Conservation (phyloP, 306 rosid genomes). For the Cucurbita argyrosperma region DNA sequence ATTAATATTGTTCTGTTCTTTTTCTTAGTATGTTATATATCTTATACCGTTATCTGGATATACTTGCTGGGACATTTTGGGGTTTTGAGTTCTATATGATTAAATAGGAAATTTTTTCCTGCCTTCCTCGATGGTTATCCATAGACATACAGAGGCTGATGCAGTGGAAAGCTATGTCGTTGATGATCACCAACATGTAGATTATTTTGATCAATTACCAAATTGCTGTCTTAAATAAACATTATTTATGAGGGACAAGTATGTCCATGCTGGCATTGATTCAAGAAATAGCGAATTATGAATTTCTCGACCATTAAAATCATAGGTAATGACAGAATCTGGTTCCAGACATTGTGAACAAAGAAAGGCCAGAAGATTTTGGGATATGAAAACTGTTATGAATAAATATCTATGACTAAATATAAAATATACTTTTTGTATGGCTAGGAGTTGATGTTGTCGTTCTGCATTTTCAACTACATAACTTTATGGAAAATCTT, state of each 20-base stretch:
- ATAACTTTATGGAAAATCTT: background rate
- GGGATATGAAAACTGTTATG: background rate
- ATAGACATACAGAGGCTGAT: too few relatives aligned
- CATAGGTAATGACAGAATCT: background rate
- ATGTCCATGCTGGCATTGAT: background rate
- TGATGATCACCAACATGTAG: background rate
- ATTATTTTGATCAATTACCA: background rate
- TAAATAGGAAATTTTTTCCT: background rate
- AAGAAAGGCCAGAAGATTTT: background rate
- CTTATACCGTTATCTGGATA: background rate
- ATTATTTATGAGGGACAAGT: background rate
- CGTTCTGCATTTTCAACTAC: background rate
- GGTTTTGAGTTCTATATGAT: background rate
- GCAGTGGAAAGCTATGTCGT: background rate
- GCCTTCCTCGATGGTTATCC: background rate
- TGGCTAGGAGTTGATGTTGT: background rate
- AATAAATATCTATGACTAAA: background rate
- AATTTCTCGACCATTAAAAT: background rate
- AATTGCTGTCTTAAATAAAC: background rate
- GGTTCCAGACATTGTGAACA: background rate
- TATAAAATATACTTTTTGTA: background rate
- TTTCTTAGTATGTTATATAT: background rate
- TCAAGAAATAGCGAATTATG: background rate
- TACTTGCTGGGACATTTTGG: background rate
- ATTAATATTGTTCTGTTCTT: background rate